These are phyloP conservation scores for Rhododendron ovatum DNA, from an alignment of 148 eudicot species.

Conservation along the genomic window DNA sequence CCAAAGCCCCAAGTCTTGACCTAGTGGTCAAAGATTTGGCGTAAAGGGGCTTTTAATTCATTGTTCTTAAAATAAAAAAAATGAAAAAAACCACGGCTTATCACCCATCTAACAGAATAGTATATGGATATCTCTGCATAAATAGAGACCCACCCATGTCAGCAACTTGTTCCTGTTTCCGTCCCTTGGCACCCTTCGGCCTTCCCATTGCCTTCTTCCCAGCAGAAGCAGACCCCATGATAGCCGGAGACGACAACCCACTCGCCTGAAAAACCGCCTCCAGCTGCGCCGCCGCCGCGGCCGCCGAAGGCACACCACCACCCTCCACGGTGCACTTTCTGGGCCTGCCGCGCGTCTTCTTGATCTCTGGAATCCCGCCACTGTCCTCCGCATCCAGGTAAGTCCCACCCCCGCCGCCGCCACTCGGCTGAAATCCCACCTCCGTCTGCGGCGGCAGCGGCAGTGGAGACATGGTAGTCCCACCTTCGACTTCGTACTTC, in stretches of 20 bases:
- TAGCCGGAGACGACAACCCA: constrained; percentile 10
- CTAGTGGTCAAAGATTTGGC: not conserved
- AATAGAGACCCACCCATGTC: constrained; percentile 19
- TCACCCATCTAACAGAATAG: not conserved
- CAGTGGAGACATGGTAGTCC: constrained; percentile 4
- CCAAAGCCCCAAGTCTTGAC: not conserved
- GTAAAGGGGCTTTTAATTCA: not conserved
- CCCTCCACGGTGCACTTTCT: constrained; percentile 40
- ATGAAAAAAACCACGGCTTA: not conserved
- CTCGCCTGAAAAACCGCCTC: constrained; percentile 9
- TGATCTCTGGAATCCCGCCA: not conserved
- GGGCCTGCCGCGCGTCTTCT: not conserved
- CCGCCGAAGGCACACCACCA: constrained; percentile 6
- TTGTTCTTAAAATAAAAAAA: too few relatives aligned
- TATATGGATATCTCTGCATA: not conserved
- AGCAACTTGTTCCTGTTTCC: constrained; percentile 20
- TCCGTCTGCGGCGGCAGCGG: not conserved
- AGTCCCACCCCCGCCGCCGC: not conserved
- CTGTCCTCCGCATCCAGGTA: not conserved
- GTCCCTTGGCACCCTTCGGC: constrained; percentile 35
- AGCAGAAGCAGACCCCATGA: not conserved
- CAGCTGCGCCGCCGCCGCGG: not conserved
- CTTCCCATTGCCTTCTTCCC: constrained; percentile 41
- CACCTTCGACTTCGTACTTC: constrained; percentile 37
- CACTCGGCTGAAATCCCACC: not conserved